phyloP scores from a whole-genome alignment of 345 rosid species.

The Sonneratia alba region DNA sequence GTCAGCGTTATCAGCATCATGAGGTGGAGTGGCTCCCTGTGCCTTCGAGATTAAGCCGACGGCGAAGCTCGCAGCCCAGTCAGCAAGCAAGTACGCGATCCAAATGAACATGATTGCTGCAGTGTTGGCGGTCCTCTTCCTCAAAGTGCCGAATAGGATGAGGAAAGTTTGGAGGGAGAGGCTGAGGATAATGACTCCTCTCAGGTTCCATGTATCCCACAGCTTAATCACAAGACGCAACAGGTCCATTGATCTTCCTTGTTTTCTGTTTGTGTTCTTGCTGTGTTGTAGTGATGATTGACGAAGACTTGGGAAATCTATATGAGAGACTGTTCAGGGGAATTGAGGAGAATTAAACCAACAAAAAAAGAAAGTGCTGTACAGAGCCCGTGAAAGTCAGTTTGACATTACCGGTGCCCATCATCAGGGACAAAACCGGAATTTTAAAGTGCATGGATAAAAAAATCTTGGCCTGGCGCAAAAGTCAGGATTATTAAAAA shows the following conservation, averaged over 20 bases:
- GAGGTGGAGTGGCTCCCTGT: neutral
- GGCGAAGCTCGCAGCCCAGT: constrained; percentile 46
- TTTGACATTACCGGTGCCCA: too few relatives aligned
- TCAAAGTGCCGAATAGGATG: constrained; percentile 32
- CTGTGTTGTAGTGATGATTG: neutral
- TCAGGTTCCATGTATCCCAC: constrained; percentile 54
- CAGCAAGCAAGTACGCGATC: constrained; percentile 56
- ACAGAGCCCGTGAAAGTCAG: too few relatives aligned
- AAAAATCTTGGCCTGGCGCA: too few relatives aligned
- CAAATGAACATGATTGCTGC: constrained; percentile 30
- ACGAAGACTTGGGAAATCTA: neutral
- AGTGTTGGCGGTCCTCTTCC: constrained; percentile 35
- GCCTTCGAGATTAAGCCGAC: constrained; percentile 47
- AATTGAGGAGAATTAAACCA: neutral
- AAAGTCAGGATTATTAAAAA: too few relatives aligned
- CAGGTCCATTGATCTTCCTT: neutral
- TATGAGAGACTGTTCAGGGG: neutral
- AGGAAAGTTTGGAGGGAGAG: constrained; percentile 47
- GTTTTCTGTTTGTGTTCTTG: neutral
- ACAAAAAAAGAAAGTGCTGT: too few relatives aligned
- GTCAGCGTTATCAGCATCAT: constrained; percentile 10
- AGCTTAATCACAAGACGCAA: neutral
- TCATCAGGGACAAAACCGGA: too few relatives aligned
- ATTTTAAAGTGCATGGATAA: too few relatives aligned
- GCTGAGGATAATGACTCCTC: constrained; percentile 44